phyloP scores from a whole-genome alignment of 371 early-diverging fungal genomes.

The Circinella umbellata region DNA sequence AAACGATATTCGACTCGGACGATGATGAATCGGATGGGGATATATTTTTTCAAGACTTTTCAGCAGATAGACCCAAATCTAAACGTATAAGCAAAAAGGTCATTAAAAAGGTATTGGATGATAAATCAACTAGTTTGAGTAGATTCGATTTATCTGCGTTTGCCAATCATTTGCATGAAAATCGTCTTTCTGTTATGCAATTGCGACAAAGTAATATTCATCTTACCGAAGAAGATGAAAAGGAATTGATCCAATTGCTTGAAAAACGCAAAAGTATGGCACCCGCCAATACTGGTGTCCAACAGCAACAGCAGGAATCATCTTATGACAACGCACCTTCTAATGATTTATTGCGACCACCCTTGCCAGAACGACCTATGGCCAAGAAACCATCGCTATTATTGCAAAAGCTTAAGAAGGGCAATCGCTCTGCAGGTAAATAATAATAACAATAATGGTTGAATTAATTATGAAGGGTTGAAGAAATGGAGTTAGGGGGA shows the following conservation, averaged over 20 bases:
- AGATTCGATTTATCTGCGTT: conserved; percentile 44
- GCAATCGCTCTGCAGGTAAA: neutral
- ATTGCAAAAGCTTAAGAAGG: conserved; percentile 18
- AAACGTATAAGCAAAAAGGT: conserved; percentile 9
- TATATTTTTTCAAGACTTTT: conserved; percentile 45
- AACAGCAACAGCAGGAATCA: neutral
- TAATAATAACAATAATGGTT: neutral
- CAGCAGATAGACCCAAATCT: conserved; percentile 4
- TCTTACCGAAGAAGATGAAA: conserved; percentile 51
- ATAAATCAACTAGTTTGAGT: conserved; percentile 3
- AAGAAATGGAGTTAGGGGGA: no score
- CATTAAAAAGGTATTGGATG: conserved; percentile 2
- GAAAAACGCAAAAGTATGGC: conserved; percentile 25
- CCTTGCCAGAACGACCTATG: conserved; percentile 15
- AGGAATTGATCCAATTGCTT: conserved; percentile 37
- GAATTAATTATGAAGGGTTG: no score
- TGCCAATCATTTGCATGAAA: conserved; percentile 49
- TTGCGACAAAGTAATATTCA: conserved; percentile 36
- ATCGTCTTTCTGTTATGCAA: conserved; percentile 47
- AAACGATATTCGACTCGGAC: conserved; percentile 28
- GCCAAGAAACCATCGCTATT: conserved; percentile 25
- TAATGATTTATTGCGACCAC: conserved; percentile 3
- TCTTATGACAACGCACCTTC: neutral
- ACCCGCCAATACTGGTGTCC: neutral
- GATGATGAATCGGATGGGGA: conserved; percentile 39